Evolutionary conservation across 1,139 yeast genomes (phyloP).

Genomic region (Candida mesenterica): DNA sequence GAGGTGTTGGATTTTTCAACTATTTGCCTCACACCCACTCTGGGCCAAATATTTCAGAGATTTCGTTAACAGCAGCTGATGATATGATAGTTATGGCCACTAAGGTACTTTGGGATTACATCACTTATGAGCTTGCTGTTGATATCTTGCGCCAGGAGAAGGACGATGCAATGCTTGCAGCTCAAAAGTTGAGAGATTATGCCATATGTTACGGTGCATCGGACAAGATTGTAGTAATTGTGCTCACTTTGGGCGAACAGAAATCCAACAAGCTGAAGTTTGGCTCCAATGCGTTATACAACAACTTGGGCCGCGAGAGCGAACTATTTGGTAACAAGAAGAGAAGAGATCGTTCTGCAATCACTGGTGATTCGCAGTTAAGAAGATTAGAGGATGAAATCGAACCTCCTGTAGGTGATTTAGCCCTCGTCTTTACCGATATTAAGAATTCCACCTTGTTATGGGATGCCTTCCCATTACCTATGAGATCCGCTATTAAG

Average conservation of each 20-base stretch:
- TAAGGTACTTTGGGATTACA: conserved; percentile 78
- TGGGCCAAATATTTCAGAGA: conserved; percentile 73
- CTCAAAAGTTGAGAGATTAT: conserved; percentile 89
- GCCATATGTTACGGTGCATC: conserved; percentile 90
- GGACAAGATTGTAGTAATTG: conserved; percentile 82
- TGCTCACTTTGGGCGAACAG: conserved; percentile 59
- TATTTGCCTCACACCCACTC: conserved; percentile 87
- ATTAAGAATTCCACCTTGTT: conserved; percentile 88
- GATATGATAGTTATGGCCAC: conserved; percentile 88
- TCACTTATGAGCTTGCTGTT: conserved; percentile 82
- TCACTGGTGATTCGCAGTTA: conserved; percentile 73
- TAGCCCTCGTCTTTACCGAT: conserved; percentile 96
- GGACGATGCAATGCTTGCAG: conserved; percentile 86
- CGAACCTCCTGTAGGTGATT: conserved; percentile 90
- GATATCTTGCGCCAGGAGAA: conserved; percentile 84
- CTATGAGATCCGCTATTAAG: conserved; percentile 96
- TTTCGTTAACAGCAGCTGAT: conserved; percentile 65
- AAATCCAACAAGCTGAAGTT: conserved; percentile 28
- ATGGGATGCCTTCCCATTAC: conserved; percentile 92
- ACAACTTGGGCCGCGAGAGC: conserved; percentile 41
- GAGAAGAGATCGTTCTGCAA: conserved; percentile 51
- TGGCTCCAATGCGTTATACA: conserved; percentile 32
- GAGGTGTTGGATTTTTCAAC: conserved; percentile 91
- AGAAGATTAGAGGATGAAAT: conserved; percentile 89
- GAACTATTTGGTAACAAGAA: conserved; percentile 47